Base-by-base conservation (phyloP, 257 asterid species). In the Scutellaria galericulata region DNA sequence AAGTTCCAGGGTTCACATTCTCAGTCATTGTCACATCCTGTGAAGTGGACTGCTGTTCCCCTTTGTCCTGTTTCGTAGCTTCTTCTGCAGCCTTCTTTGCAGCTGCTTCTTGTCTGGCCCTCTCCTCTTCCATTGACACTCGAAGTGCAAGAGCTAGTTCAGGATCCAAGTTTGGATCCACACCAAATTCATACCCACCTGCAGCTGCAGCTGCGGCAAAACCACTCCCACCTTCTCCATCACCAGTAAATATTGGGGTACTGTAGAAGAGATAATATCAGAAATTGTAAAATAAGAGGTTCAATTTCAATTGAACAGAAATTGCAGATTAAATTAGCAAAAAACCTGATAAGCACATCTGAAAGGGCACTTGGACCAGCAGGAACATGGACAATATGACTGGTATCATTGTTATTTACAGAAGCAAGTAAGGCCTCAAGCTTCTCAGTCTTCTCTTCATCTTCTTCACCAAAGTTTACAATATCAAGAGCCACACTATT, bases 21-120 rank as follows among this genome's bases (percentile, higher is more conserved):
- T 95, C 99, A 60, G 93, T 61, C 96, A 90, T 95, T 13, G 89
- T 81, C 61, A 80, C 88, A 83, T 95, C 98, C 73, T 89, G 92
- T 47, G 96, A 83, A 31, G 90, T 80, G 66, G 90, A 79, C 55
- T 84, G 87, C 46, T 65, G 84, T 50, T 92, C 98, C 77, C 93
- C 98, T 68, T 80, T 85, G 64, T 85, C 95, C 79, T 79, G 87
- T 58, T 82, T 87, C 47, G 92, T 52, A 78, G 89, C 78, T 73
- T 92, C 99, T 78, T 91, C 99, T 12, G 97, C 86, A 66, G 99
- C 95, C 84, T 93, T 92, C 71, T 87, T 95, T 7, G 99, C 99
- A 56, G 98, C 97, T 62, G 96, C 98, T 82, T 90, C 99, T 81
- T 95, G 99, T 86, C 99, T 92, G 70, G 99, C 99, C 80, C 99